Percentiles rank a stretch among this genome's conserved stretches.
Conservation (phyloP, 1,284 basidiomycete species). For the Ceratobasidium sp. region DNA sequence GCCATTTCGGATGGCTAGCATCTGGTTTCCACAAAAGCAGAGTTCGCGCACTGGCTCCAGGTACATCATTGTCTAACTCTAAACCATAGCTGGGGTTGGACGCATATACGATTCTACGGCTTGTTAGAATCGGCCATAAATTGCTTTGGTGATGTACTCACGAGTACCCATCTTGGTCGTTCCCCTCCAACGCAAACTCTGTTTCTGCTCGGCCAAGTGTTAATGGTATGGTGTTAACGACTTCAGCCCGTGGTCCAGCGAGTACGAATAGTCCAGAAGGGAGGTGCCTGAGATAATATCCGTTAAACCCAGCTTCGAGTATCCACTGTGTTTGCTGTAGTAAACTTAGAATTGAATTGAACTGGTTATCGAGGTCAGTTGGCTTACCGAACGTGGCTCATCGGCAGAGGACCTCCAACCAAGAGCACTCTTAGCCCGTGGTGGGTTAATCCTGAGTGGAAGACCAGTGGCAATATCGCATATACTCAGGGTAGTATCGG, state of each 20-base stretch:
- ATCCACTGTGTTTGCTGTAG: conserved; percentile 6
- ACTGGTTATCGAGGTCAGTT: not conserved
- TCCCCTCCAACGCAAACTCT: conserved; percentile 20
- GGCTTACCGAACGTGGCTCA: not conserved
- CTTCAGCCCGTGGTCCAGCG: not conserved
- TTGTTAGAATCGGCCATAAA: not conserved
- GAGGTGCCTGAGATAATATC: conserved; percentile 18
- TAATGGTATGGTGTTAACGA: not conserved
- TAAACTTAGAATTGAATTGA: not conserved
- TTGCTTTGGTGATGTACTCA: not conserved
- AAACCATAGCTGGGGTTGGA: conserved; percentile 1
- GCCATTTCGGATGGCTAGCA: conserved; percentile 16
- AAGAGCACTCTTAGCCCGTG: not conserved
- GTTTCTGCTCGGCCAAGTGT: not conserved
- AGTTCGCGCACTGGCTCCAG: not conserved
- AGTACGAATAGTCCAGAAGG: conserved; percentile 18
- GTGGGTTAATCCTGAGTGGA: not conserved
- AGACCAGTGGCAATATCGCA: not conserved
- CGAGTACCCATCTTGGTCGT: conserved; percentile 33
- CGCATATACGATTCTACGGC: conserved; percentile 7
- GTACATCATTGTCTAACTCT: not conserved
- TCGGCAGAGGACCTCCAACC: not conserved
- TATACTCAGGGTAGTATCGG: not conserved
- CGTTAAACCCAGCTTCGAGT: conserved; percentile 28
- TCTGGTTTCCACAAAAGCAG: conserved; percentile 22